These are phyloP conservation scores for Colletotrichum sp. DNA, from an alignment of 2,329 filamentous ascomycete genomes.

Conservation along the genomic window DNA sequence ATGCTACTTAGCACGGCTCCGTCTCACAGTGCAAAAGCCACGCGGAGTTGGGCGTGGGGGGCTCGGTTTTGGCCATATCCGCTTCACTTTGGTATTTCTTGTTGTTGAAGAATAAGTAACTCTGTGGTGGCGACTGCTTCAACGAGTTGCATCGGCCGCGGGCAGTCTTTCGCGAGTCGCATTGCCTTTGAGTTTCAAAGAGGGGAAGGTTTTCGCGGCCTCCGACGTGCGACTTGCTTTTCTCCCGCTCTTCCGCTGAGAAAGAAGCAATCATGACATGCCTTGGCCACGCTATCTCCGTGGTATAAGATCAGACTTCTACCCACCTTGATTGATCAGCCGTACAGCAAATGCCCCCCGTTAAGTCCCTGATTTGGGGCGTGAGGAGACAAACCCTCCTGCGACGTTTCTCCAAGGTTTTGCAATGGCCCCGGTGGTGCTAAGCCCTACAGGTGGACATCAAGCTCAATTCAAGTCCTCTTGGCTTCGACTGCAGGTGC, in stretches of 20 bases:
- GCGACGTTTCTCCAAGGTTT: neutral
- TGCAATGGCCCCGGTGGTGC: neutral
- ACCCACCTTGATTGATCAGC: neutral
- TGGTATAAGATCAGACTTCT: neutral
- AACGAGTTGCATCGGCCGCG: neutral
- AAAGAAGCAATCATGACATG: neutral
- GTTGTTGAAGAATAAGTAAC: neutral
- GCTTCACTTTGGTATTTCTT: neutral
- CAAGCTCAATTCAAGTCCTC: neutral
- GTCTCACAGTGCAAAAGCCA: neutral
- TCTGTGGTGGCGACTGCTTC: neutral
- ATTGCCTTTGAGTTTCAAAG: neutral
- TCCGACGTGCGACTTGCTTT: neutral
- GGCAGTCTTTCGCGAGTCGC: neutral
- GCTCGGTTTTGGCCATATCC: neutral
- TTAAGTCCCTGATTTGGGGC: neutral
- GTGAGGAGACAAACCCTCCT: neutral
- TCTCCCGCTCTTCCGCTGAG: neutral
- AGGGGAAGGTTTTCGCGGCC: neutral
- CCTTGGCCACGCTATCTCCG: neutral
- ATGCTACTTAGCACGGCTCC: neutral
- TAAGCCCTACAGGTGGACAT: neutral
- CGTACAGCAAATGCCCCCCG: neutral
- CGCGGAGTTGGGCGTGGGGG: neutral
- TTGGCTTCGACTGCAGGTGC: neutral